Conservation (phyloP, 306 rosid genomes). For the Vicia faba region DNA sequence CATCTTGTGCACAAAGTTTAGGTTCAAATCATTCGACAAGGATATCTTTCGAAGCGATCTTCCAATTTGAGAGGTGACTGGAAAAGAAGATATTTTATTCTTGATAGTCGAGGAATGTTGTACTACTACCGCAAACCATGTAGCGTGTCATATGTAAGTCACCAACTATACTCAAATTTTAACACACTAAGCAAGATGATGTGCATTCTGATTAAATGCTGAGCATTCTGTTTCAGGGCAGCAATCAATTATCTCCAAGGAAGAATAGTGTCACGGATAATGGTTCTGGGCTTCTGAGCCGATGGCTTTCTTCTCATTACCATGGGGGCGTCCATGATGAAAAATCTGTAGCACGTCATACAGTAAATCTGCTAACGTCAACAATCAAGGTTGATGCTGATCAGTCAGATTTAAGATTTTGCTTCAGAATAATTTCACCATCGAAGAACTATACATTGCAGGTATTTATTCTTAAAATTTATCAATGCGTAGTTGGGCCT, state of each 20-base stretch:
- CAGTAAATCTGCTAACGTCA: constrained; percentile 79
- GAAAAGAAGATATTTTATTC: constrained; percentile 88
- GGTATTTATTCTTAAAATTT: constrained; percentile 45
- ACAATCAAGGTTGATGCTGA: constrained; percentile 81
- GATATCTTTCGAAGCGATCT: constrained; percentile 84
- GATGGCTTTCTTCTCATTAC: constrained; percentile 85
- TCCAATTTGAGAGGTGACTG: constrained; percentile 88
- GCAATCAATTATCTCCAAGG: constrained; percentile 58
- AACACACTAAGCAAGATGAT: constrained; percentile 26
- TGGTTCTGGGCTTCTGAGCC: constrained; percentile 68
- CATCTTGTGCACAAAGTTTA: constrained; percentile 39
- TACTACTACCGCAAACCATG: constrained; percentile 85
- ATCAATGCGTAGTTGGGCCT: constrained; percentile 7
- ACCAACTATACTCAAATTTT: constrained; percentile 39
- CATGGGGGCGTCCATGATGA: constrained; percentile 81
- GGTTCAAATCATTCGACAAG: constrained; percentile 86
- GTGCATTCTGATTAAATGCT: constrained; percentile 39
- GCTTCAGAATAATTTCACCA: constrained; percentile 87
- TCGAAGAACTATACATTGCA: constrained; percentile 73
- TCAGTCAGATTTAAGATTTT: constrained; percentile 80
- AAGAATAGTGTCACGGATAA: constrained; percentile 54
- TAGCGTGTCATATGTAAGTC: constrained; percentile 64
- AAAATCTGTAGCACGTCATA: constrained; percentile 65
- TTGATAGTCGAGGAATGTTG: constrained; percentile 80
- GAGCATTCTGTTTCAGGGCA: constrained; percentile 47